Percentiles rank a stretch among this genome's conserved stretches.
These are phyloP conservation scores for Globisporangium alternatum DNA, from an alignment of 352 stramenopile species.

Conservation along the genomic window DNA sequence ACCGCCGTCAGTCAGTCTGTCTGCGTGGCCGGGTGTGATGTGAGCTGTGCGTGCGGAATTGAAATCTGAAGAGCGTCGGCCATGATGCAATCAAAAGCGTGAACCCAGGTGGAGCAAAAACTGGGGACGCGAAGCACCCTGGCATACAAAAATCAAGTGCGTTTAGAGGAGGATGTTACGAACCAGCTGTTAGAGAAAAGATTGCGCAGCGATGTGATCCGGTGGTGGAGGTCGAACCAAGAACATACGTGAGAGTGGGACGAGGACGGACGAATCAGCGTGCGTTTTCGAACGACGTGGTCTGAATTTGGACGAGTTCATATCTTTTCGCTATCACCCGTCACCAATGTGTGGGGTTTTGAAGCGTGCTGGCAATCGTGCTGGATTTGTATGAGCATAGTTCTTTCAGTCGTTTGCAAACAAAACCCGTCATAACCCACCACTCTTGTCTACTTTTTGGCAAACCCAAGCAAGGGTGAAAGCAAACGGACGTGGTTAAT, in stretches of 20 bases:
- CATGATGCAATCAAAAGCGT: conserved; percentile 3
- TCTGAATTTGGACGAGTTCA: too few relatives aligned
- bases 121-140: not conserved
- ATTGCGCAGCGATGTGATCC: not conserved
- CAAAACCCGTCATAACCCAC: too few relatives aligned
- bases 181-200: not conserved
- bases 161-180: not conserved
- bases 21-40: not conserved
- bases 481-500: not conserved
- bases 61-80: not conserved
- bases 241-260: too few relatives aligned
- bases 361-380: too few relatives aligned
- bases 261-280: too few relatives aligned
- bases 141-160: not conserved
- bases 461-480: not conserved
- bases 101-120: not conserved
- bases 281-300: too few relatives aligned
- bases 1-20: not conserved
- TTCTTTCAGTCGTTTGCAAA: too few relatives aligned
- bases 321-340: too few relatives aligned
- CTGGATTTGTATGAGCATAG: too few relatives aligned
- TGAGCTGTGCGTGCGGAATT: conserved; percentile 4
- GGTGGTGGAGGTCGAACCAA: too few relatives aligned
- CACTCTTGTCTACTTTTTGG: not conserved
- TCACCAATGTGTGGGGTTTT: too few relatives aligned